Base-by-base conservation (phyloP, 2,329 filamentous ascomycete genomes). In the Aspergillus hiratsukae region DNA sequence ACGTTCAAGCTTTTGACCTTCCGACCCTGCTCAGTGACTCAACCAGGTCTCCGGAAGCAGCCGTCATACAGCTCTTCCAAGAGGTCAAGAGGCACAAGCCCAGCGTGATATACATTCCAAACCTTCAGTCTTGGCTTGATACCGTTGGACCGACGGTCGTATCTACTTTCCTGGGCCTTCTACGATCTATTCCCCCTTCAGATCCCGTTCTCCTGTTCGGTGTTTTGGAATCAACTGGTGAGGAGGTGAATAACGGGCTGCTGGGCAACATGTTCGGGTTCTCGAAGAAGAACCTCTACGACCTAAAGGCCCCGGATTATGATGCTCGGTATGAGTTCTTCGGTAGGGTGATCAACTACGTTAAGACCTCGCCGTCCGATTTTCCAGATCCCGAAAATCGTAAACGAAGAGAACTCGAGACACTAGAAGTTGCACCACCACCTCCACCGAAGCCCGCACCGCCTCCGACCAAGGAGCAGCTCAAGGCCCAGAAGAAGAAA, bases 21-120 rank as follows among this genome's bases (percentile, higher is more conserved):
- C 86, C 92, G 0, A 94, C 89, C 17, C 80, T 99, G 55, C 81
- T 96, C 57, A 90, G 88, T 56, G 94, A 99, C 69, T 85, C 86
- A 3, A 87, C 89, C 60, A 84, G 90, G 64, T 86, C 90, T 1
- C 83, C 89, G 17, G 94, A 97, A 76, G 89, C 94, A 63, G 90
- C 92, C 9, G 86, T 99, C 61, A 91, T 96, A 11, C 87, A 92
- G 62, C 81, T 96, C 7, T 97, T 99, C 69, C 87, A 90, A 0
- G 94, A 97, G 76, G 90, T 96, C 40, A 90, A 93, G 72, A 87
- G 92, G 40, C 91, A 97, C 71, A 97, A 96, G 72, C 94, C 94
- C 0, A 95, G 91, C 70, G 90, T 97, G 40, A 94, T 99, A 52
- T 97, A 92, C 73, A 89, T 99, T 46, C 93, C 94, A 2, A 88